Evolutionary conservation across 2,329 filamentous ascomycete species (phyloP).

Genomic region (Pestalotiopsis sp.): DNA sequence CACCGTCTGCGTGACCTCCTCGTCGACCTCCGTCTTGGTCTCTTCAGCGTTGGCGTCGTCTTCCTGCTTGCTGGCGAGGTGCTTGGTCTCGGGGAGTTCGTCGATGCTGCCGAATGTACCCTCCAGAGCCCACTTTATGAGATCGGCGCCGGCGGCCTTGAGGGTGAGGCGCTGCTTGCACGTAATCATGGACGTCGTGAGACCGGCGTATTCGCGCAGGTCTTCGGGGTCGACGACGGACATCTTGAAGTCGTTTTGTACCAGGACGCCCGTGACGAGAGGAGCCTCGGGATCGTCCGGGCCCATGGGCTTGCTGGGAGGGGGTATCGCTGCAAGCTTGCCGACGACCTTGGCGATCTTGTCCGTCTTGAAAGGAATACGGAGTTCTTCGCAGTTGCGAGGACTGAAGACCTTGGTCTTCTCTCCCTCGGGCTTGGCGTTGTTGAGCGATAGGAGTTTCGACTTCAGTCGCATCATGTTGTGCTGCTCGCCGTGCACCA

Average conservation of each 20-base stretch:
- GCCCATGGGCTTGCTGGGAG: constrained; percentile 50
- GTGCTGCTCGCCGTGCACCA: constrained; percentile 95
- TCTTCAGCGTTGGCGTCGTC: constrained; percentile 36
- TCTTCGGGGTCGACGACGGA: constrained; percentile 97
- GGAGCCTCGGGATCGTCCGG: constrained; percentile 37
- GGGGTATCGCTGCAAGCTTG: constrained; percentile 81
- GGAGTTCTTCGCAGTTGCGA: constrained; percentile 90
- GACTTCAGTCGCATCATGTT: constrained; percentile 98
- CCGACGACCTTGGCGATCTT: constrained; percentile 97
- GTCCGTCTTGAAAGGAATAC: constrained; percentile 93
- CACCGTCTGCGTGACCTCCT: constrained; percentile 60
- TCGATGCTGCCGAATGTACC: constrained; percentile 91
- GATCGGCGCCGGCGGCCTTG: constrained; percentile 83
- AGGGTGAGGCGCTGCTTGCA: constrained; percentile 91
- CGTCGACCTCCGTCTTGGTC: constrained; percentile 61
- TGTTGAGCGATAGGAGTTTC: constrained; percentile 89
- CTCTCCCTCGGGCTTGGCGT: constrained; percentile 72
- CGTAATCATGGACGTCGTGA: constrained; percentile 91
- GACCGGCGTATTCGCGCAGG: constrained; percentile 91
- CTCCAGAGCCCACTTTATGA: constrained; percentile 93
- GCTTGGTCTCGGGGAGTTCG: constrained; percentile 60
- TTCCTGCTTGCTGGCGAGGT: constrained; percentile 36
- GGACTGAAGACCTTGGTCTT: constrained; percentile 94
- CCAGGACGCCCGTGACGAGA: constrained; percentile 85
- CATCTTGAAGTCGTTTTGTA: constrained; percentile 97